These are phyloP conservation scores for Mollisiaceae sp. DNA, from an alignment of 2,329 filamentous ascomycete genomes.

Conservation along the genomic window DNA sequence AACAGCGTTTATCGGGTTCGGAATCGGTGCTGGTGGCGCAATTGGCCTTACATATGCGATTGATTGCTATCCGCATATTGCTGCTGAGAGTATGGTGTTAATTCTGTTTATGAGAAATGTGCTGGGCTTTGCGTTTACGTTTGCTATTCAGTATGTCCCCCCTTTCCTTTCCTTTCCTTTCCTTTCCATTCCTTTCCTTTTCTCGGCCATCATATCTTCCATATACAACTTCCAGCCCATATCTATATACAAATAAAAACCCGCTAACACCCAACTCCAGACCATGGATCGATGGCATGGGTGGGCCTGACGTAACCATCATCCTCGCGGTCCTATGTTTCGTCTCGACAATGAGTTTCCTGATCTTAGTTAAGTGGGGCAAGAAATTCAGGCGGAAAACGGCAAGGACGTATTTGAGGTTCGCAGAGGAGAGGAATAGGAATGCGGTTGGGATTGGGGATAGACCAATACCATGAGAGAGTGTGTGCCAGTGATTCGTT, in stretches of 20 bases:
- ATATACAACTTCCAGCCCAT: too few relatives aligned
- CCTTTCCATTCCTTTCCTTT: background rate
- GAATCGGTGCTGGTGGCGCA: conserved; percentile 23
- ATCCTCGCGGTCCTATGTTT: conserved; percentile 22
- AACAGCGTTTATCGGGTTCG: conserved; percentile 26
- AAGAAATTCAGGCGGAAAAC: conserved; percentile 25
- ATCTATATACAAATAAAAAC: too few relatives aligned
- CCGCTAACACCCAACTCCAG: background rate
- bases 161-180: background rate
- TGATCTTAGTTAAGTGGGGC: conserved; percentile 19
- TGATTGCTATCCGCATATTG: conserved; percentile 24
- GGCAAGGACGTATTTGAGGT: background rate
- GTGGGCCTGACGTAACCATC: conserved; percentile 17
- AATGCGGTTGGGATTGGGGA: background rate
- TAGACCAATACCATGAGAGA: background rate
- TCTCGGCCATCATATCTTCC: background rate
- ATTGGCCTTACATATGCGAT: conserved; percentile 27
- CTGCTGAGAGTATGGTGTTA: conserved; percentile 26
- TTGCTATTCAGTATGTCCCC: conserved; percentile 23
- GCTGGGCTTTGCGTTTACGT: conserved; percentile 24
- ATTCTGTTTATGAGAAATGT: conserved; percentile 25
- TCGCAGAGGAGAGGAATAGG: background rate
- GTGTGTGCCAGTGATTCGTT: too few relatives aligned
- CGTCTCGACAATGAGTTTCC: conserved; percentile 16
- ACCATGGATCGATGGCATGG: conserved; percentile 23